Evolutionary conservation across 2,329 filamentous ascomycete species (phyloP), one percentile per base, ranked within the genome.

Genomic region (Monosporascus cannonballus): DNA sequence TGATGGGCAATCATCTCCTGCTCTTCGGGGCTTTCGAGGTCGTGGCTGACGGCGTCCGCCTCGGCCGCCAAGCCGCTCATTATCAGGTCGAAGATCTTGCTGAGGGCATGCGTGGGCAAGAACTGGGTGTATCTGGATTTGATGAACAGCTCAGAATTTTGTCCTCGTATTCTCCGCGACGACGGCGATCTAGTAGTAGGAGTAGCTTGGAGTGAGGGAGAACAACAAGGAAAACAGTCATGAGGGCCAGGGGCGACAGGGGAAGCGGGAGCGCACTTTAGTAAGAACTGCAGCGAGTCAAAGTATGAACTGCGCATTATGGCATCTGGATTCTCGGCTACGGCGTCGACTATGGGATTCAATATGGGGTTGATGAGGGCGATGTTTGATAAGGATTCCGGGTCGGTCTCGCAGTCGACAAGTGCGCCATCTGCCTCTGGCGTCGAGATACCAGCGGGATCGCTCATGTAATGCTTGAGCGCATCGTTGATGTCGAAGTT

Each of bases 401-500:
- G 89, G 63, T 96, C 90, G 69, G 89, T 88, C 75, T 97, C 94
- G 80, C 90, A 95, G 68, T 97, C 93, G 63, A 91, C 79, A 20
- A 99, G 83, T 54, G 87, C 83, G 45, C 85, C 73, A 62, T 94
- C 88, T 52, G 92, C 94, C 69, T 97, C 93, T 44, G 89, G 86
- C 2, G 92, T 96, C 7, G 87, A 78, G 52, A 97, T 88, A 39
- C 84, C 82, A 46, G 85, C 78, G 8, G 94, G 93, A 69, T 97
- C 93, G 73, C 90, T 95, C 81, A 96, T 89, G 74, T 96, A 99
- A 69, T 90, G 83, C 78, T 96, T 96, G 71, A 97, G 87, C 60
- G 91, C 90, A 76, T 96, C 88, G 71, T 96, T 96, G 72, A 99
- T 90, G 71, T 97, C 90, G 75, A 99, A 99, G 66, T 86, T 81